Percentiles rank a stretch among this genome's conserved stretches.
Conservation (phyloP, 345 rosid species). For the Eucalyptus urophylla region DNA sequence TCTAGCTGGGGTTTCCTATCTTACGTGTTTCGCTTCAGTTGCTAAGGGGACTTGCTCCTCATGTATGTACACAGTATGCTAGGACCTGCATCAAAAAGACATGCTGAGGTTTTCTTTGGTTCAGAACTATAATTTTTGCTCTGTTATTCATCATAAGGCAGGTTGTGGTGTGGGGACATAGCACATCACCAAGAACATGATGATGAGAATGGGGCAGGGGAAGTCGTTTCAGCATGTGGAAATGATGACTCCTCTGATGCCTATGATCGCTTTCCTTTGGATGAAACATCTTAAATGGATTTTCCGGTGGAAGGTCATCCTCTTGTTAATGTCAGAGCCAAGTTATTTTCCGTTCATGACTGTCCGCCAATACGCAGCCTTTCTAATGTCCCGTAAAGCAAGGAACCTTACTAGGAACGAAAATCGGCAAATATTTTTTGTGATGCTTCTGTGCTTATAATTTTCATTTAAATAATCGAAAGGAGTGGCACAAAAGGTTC, state of each 20-base stretch:
- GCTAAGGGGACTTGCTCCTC: no score
- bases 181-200: conserved; percentile 46
- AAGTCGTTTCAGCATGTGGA: conserved; percentile 19
- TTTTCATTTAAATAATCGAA: neutral
- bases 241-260: conserved; percentile 17
- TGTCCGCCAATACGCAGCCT: neutral
- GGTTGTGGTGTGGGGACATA: conserved; percentile 62
- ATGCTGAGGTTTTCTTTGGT: neutral
- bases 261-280: conserved; percentile 26
- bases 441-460: neutral
- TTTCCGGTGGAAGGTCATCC: conserved; percentile 27
- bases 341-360: neutral
- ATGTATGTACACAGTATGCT: neutral
- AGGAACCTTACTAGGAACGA: neutral
- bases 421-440: fast-evolving
- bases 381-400: neutral
- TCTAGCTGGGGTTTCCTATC: no score
- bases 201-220: conserved; percentile 14
- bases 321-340: conserved; percentile 41
- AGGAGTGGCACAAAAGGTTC: neutral
- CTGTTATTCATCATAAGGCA: conserved; percentile 11
- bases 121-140: neutral
- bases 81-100: neutral
- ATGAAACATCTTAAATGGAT: conserved; percentile 46
- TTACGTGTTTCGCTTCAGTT: no score